Evolutionary conservation across 2,329 filamentous ascomycete species (phyloP).

Genomic region (Magnaporthiopsis rhizophila): DNA sequence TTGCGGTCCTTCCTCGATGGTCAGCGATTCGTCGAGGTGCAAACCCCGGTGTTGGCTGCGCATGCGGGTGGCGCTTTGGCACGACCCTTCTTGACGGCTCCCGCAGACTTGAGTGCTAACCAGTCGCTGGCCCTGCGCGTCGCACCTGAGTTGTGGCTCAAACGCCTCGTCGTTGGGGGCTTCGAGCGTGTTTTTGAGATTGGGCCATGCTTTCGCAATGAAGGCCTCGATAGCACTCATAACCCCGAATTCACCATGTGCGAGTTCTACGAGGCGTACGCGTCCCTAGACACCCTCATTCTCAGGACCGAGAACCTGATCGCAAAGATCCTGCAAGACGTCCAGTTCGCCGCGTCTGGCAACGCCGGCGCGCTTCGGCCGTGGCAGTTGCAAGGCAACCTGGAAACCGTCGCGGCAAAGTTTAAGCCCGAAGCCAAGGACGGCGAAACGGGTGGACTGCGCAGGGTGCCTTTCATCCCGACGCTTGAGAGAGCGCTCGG

Average conservation of each 20-base stretch:
- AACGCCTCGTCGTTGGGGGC: constrained; percentile 81
- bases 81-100: constrained; percentile 73
- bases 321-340: neutral
- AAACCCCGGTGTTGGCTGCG: constrained; percentile 78
- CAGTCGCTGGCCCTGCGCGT: constrained; percentile 64
- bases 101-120: constrained; percentile 58
- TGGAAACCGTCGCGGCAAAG: constrained; percentile 2
- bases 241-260: constrained; percentile 98
- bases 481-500: constrained; percentile 63
- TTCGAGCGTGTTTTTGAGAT: constrained; percentile 90
- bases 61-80: constrained; percentile 82
- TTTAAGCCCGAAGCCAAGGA: constrained; percentile 3
- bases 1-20: constrained; percentile 68
- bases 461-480: constrained; percentile 71
- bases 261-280: constrained; percentile 90
- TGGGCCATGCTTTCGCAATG: constrained; percentile 85
- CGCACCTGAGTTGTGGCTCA: constrained; percentile 91
- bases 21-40: constrained; percentile 74
- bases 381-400: neutral
- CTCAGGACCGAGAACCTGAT: constrained; percentile 57
- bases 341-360: constrained; percentile 10
- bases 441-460: constrained; percentile 39
- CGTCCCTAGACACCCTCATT: constrained; percentile 68
- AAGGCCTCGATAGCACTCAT: constrained; percentile 83
- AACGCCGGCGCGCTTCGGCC: constrained; percentile 15